Conservation (phyloP, 2,329 filamentous ascomycete species). For the Westerdykella aurantiaca region DNA sequence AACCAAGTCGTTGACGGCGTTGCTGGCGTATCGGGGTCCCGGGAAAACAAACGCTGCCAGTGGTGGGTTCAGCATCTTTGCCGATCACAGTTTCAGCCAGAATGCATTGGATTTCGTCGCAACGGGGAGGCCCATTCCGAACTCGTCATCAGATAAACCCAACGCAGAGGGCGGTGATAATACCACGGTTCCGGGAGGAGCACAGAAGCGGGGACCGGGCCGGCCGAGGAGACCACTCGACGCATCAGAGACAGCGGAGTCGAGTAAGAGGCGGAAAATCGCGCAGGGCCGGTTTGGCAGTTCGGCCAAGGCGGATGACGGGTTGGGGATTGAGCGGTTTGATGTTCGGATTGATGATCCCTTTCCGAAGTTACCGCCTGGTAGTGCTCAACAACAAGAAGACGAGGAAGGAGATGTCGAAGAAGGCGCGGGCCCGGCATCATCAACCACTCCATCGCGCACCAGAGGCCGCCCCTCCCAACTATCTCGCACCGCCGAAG, state of each 20-base stretch:
- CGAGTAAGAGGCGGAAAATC: slow-evolving; percentile 56
- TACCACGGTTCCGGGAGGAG: neutral
- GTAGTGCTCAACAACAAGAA: slow-evolving; percentile 6
- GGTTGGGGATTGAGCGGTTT: slow-evolving; percentile 43
- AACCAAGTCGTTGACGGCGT: slow-evolving; percentile 64
- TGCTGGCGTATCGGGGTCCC: slow-evolving; percentile 64
- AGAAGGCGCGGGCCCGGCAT: slow-evolving; percentile 5
- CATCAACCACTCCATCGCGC: slow-evolving; percentile 11
- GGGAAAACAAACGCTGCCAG: slow-evolving; percentile 65
- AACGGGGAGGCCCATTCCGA: slow-evolving; percentile 3
- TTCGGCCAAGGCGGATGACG: slow-evolving; percentile 33
- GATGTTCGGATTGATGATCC: slow-evolving; percentile 47
- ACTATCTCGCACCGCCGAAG: slow-evolving; percentile 30
- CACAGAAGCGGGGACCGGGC: slow-evolving; percentile 12
- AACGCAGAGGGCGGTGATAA: slow-evolving; percentile 8
- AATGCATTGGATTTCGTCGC: slow-evolving; percentile 46
- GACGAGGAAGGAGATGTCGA: slow-evolving; percentile 9
- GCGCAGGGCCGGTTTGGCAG: slow-evolving; percentile 67
- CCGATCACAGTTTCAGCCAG: slow-evolving; percentile 53
- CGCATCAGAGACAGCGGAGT: slow-evolving; percentile 21
- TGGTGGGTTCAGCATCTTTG: slow-evolving; percentile 76
- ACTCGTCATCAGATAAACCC: slow-evolving; percentile 8
- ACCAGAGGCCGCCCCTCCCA: slow-evolving; percentile 29
- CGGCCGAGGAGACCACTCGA: slow-evolving; percentile 25
- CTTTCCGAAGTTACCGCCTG: slow-evolving; percentile 22